A percentile compares a stretch with the other conserved stretches of the same genome.
Conservation (phyloP, 768 basidiomycete species). For the Naematelia encephala region DNA sequence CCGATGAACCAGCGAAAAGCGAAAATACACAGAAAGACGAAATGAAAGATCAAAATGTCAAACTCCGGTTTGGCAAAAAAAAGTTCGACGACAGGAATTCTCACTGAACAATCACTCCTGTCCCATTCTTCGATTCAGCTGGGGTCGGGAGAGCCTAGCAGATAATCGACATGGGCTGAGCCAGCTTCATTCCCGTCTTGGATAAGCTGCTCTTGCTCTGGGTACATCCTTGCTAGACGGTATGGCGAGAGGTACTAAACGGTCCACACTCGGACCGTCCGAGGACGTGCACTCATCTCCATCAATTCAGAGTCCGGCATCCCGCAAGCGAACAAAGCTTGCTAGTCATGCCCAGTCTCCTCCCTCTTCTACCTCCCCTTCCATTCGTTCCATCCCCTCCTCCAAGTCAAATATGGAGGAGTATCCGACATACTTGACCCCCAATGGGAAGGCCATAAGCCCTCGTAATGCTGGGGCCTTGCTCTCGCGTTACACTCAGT, state of each 20-base stretch:
- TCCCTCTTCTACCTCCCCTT: neutral
- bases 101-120: too few species aligned
- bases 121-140: too few species aligned
- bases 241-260: neutral
- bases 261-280: neutral
- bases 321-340: neutral
- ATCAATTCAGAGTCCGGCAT: neutral
- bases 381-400: neutral
- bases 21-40: neutral
- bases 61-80: too few species aligned
- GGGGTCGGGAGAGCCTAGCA: too few species aligned
- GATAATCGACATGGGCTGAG: too few species aligned
- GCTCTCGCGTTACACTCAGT: slow-evolving; percentile 16
- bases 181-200: too few species aligned
- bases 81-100: too few species aligned
- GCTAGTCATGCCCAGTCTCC: neutral
- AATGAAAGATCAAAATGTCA: neutral
- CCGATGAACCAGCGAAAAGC: neutral
- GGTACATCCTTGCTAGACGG: too few species aligned
- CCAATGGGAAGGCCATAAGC: slow-evolving; percentile 12
- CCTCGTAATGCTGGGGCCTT: slow-evolving; percentile 18
- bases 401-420: neutral
- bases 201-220: too few species aligned
- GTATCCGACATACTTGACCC: slow-evolving; percentile 5
- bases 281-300: neutral